These are phyloP conservation scores for Madurella fahalii DNA, from an alignment of 2,329 filamentous ascomycete genomes.

Conservation along the genomic window DNA sequence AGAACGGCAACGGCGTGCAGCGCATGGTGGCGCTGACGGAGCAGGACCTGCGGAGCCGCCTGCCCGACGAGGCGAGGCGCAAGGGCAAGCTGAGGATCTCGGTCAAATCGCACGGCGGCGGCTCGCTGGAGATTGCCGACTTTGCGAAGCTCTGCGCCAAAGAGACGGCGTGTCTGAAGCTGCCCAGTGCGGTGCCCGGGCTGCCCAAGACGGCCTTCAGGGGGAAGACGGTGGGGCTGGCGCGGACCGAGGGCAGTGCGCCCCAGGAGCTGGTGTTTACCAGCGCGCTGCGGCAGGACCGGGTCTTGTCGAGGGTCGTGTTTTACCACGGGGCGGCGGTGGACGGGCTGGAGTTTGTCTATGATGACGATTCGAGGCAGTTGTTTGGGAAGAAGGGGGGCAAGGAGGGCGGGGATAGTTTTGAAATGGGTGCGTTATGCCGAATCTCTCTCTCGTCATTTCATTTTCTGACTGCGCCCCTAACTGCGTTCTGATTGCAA, in stretches of 20 bases:
- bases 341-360: conserved; percentile 87
- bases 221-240: conserved; percentile 69
- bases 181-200: conserved; percentile 51
- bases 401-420: conserved; percentile 65
- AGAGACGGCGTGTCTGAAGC: conserved; percentile 65
- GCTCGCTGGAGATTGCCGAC: conserved; percentile 72
- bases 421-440: conserved; percentile 62
- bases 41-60: conserved; percentile 62
- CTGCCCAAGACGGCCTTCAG: conserved; percentile 69
- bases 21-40: conserved; percentile 73
- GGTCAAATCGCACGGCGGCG: conserved; percentile 72
- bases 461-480: background rate
- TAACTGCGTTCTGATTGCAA: background rate
- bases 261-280: conserved; percentile 71
- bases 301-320: conserved; percentile 69
- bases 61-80: conserved; percentile 70
- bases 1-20: conserved; percentile 54
- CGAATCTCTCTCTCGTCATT: no score
- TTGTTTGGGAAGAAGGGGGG: conserved; percentile 80
- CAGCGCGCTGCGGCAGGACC: conserved; percentile 62
- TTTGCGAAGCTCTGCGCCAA: conserved; percentile 68
- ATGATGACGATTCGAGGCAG: conserved; percentile 80
- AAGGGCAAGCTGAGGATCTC: conserved; percentile 67
- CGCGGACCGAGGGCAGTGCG: conserved; percentile 65
- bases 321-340: conserved; percentile 74